phyloP scores from a whole-genome alignment of 345 rosid species.

The Combretum micranthum region DNA sequence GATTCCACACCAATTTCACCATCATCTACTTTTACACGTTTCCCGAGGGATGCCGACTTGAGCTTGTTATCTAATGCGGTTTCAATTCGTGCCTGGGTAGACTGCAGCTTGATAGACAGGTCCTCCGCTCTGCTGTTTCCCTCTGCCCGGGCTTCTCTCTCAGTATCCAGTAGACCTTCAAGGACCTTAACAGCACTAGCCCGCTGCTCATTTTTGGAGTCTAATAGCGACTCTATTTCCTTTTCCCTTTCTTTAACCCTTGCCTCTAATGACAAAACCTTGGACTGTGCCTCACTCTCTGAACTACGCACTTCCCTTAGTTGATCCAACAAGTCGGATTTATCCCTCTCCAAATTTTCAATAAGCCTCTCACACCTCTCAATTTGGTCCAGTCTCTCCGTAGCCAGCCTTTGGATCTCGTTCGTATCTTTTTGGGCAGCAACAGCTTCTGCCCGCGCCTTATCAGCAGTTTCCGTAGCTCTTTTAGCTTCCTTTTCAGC shows the following conservation, averaged over 20 bases:
- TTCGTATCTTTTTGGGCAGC: conserved; percentile 75
- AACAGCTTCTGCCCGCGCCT: conserved; percentile 74
- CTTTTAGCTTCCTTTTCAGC: conserved; percentile 91
- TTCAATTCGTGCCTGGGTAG: conserved; percentile 80
- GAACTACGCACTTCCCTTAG: conserved; percentile 49
- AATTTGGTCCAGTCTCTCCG: too few species aligned
- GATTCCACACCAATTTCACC: conserved; percentile 61
- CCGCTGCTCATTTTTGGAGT: conserved; percentile 70
- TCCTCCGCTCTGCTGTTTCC: too few species aligned
- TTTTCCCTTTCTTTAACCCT: conserved; percentile 92
- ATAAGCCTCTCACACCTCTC: conserved; percentile 77
- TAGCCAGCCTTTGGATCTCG: conserved; percentile 70
- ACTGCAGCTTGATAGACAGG: too few species aligned
- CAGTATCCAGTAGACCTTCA: conserved; percentile 71
- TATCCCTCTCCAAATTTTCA: conserved; percentile 78
- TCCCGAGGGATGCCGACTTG: conserved; percentile 64
- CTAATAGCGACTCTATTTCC: conserved; percentile 81
- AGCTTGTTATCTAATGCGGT: conserved; percentile 77
- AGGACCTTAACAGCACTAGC: conserved; percentile 73
- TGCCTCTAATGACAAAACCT: conserved; percentile 60
- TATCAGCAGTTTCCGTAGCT: conserved; percentile 84
- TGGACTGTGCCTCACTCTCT: conserved; percentile 67
- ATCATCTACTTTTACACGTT: conserved; percentile 57
- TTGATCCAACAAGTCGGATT: conserved; percentile 50
- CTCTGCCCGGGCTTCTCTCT: conserved; percentile 67